A percentile compares a stretch with the other conserved stretches of the same genome.
These are phyloP conservation scores for Fusarium setosum DNA, from an alignment of 2,329 filamentous ascomycete species.

Conservation along the genomic window DNA sequence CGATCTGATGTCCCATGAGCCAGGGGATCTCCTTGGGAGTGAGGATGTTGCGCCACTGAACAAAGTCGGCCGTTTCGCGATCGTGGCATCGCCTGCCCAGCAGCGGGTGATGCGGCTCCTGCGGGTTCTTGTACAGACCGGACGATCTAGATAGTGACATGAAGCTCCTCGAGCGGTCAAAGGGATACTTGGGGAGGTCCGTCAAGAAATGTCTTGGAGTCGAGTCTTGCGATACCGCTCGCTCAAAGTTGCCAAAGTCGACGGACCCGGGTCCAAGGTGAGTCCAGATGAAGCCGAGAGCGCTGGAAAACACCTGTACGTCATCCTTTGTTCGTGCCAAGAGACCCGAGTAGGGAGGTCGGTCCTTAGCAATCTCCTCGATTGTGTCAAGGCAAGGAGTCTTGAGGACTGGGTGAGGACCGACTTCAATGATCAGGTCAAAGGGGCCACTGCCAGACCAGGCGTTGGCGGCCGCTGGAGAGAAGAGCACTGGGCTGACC, in stretches of 20 bases:
- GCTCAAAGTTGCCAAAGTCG: background rate
- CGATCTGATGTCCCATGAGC: background rate
- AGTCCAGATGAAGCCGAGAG: background rate
- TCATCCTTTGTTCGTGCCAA: background rate
- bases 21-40: background rate
- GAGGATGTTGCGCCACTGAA: slow-evolving; percentile 1
- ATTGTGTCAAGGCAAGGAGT: background rate
- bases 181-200: background rate
- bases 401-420: background rate
- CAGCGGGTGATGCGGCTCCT: background rate
- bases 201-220: background rate
- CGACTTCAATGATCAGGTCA: background rate
- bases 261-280: background rate
- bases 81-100: background rate
- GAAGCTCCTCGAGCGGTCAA: background rate
- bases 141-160: background rate
- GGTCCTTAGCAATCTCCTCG: background rate
- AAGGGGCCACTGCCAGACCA: background rate
- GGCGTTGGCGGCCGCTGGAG: slow-evolving; percentile 31
- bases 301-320: background rate
- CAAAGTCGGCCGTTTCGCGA: background rate
- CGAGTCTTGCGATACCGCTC: background rate
- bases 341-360: background rate
- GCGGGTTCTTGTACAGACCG: background rate
- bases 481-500: slow-evolving; percentile 50